A percentile compares a stretch with the other conserved stretches of the same genome.
phyloP scores from a whole-genome alignment of 139 green algal species.

The Tetratostichococcus sp. region DNA sequence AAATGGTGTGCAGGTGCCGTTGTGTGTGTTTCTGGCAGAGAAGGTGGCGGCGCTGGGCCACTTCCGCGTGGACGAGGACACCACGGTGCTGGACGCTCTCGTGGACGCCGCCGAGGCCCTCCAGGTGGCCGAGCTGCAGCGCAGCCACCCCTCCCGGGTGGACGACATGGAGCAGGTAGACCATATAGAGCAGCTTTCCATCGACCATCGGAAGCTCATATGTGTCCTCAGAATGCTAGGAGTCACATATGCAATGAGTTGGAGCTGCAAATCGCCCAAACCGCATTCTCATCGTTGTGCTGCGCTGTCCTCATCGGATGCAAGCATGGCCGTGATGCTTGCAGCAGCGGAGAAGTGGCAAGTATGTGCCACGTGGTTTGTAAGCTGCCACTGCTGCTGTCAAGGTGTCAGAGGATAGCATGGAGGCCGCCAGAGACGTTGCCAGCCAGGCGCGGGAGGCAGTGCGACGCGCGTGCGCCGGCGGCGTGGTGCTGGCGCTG shows the following conservation, averaged over 20 bases:
- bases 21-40: conserved; percentile 12
- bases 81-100: conserved; percentile 1
- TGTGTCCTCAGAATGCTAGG: too few relatives aligned
- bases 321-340: too few relatives aligned
- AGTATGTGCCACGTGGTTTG: too few relatives aligned
- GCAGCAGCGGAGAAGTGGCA: too few relatives aligned
- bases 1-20: conserved; percentile 2
- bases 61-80: not conserved
- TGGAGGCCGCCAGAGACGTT: not conserved
- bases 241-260: too few relatives aligned
- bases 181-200: too few relatives aligned
- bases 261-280: too few relatives aligned
- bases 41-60: not conserved
- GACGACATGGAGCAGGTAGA: not conserved
- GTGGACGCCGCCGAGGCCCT: not conserved
- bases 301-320: too few relatives aligned
- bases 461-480: not conserved
- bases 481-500: conserved; percentile 10
- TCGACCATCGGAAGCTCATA: too few relatives aligned
- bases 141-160: not conserved
- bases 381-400: too few relatives aligned
- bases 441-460: not conserved
- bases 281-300: too few relatives aligned
- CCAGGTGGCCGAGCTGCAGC: not conserved
- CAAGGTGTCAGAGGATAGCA: not conserved